Evolutionary conservation across 2,329 filamentous ascomycete species (phyloP), one percentile per base, ranked within the genome.

Genomic region (Gaeumannomyces tritici): DNA sequence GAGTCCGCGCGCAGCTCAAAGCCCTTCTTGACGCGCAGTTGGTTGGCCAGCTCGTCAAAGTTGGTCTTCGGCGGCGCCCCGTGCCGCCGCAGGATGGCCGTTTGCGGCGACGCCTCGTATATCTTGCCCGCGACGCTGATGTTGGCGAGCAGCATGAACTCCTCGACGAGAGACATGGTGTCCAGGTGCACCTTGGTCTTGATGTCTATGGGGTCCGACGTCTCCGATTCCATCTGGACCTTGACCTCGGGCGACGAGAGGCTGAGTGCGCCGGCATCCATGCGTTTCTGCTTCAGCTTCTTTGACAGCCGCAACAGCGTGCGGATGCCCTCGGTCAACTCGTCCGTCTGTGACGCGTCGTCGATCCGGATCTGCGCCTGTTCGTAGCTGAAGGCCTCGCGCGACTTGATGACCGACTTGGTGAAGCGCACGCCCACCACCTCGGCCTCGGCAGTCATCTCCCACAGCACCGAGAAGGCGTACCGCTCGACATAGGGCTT

Each of bases 61-160:
- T 98, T 98, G 68, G 91, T 92, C 71, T 93, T 93, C 9, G 95
- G 95, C 4, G 96, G 95, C 18, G 93, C 87, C 24, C 84, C 92
- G 81, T 99, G 95, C 63, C 95, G 90, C 65, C 93, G 90, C 21
- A 99, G 85, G 69, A 99, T 87, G 59, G 95, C 95, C 0, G 93
- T 98, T 75, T 99, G 93, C 0, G 95, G 93, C 76, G 97, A 98
- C 3, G 92, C 87, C 59, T 90, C 84, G 77, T 96, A 91, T 71
- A 96, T 96, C 74, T 91, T 93, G 67, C 87, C 84, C 8, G 93
- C 95, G 33, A 99, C 96, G 68, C 89, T 93, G 71, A 91, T 92
- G 77, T 99, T 99, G 80, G 95, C 96, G 73, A 98, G 89, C 71
- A 99, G 81, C 95, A 99, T 99, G 81, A 99, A 98, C 73, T 99